These are phyloP conservation scores for Pseudopyricularia cyperi DNA, from an alignment of 2,329 filamentous ascomycete species.

Conservation along the genomic window DNA sequence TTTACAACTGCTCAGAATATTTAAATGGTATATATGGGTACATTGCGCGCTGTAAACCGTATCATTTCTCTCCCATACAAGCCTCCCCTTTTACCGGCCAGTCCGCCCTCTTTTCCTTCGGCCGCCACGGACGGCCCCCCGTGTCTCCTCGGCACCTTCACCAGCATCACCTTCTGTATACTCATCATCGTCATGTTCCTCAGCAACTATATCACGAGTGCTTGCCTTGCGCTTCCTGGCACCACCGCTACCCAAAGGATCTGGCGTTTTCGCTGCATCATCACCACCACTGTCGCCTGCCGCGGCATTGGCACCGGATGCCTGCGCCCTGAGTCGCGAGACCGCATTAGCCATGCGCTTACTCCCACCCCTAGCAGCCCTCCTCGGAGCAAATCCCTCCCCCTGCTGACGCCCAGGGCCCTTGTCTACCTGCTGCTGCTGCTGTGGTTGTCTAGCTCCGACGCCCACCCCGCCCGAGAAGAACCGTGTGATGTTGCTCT, in stretches of 20 bases:
- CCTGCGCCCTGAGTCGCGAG: constrained; percentile 14
- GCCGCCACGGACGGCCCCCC: neutral
- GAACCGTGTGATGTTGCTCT: constrained; percentile 90
- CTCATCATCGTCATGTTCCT: neutral
- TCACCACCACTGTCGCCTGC: constrained; percentile 8
- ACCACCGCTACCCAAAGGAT: constrained; percentile 1
- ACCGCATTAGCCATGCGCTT: constrained; percentile 20
- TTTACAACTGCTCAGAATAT: too few relatives aligned
- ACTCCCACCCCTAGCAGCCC: constrained; percentile 12
- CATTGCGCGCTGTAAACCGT: too few relatives aligned
- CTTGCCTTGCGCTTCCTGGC: neutral
- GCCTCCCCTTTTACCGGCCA: neutral
- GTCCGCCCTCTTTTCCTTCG: neutral
- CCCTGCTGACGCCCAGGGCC: neutral
- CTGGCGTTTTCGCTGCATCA: constrained; percentile 4
- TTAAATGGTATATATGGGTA: too few relatives aligned
- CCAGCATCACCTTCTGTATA: neutral
- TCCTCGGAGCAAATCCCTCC: constrained; percentile 15
- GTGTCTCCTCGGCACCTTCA: neutral
- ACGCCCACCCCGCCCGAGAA: constrained; percentile 56
- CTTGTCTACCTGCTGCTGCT: neutral
- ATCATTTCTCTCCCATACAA: too few relatives aligned
- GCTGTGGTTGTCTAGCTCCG: constrained; percentile 9
- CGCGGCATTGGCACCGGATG: constrained; percentile 6
- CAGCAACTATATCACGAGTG: neutral